Base-by-base conservation (phyloP, 441 rosid genomes). In the Gossypium aridum region DNA sequence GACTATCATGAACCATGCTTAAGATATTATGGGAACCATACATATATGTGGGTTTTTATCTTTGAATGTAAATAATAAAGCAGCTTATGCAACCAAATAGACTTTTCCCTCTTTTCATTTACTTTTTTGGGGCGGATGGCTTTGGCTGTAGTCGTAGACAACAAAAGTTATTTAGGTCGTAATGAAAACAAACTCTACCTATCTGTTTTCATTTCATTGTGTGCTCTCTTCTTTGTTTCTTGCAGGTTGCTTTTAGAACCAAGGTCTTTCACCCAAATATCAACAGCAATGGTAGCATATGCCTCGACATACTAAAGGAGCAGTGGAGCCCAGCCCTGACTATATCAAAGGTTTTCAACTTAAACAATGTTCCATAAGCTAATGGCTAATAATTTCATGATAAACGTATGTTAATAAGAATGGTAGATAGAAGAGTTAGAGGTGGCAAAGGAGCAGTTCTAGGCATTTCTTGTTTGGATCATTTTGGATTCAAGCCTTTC, bases 181-280 rank as follows among this genome's bases (percentile, higher is more conserved):
- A 1, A 12, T 12, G 55, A 19, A 65, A 65, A 39, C 22, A 20
- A 37, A 43, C 17, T 65, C 43, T 10, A 17, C 49, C 67, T 16
- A 65, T 65, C 28, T 19, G 54, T 43, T 9, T 64, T 19, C 45
- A 25, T 39, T 65, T 43, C 54, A 43, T 20, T 65, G 53, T 65
- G 3, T n/a, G 22, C 13, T 16, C 60, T 53, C 61, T 25, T 37
- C 53, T 64, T 13, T 23, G 65, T 22, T 57, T 66, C 19, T 43
- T 79, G 47, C 76, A 79, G 82, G 76, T 79, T 47, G 76, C 82
- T 57, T 79, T 79, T 71, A 79, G 76, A 71, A 79, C 82, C 0
- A 79, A 75, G 31, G 78, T 79, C n/a, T 79, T 75, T 66, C 82
- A 79, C 57, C 82, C 82, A 43, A 79, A 79, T 59, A 79, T 79